phyloP scores from a whole-genome alignment of 2,329 filamentous ascomycete genomes.

The Alternaria dauci region DNA sequence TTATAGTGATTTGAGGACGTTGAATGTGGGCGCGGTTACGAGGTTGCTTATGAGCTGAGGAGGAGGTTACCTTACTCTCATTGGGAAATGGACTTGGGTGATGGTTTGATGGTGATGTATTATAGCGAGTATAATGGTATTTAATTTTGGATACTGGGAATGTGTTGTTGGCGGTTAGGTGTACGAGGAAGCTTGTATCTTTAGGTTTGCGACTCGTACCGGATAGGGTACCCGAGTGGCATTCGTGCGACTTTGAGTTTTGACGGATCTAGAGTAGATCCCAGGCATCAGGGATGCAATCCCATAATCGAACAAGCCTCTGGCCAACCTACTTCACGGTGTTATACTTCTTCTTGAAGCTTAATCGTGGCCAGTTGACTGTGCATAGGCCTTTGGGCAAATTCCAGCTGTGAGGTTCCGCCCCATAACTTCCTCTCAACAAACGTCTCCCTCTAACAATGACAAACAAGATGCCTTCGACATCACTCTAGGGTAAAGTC shows the following conservation, averaged over 20 bases:
- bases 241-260: too few relatives aligned
- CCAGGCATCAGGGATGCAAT: too few relatives aligned
- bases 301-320: not conserved
- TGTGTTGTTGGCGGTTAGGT: too few relatives aligned
- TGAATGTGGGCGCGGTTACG: constrained; percentile 71
- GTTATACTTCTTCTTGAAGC: not conserved
- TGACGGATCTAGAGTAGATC: too few relatives aligned
- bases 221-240: too few relatives aligned
- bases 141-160: too few relatives aligned
- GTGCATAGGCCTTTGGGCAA: not conserved
- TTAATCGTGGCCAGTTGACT: not conserved
- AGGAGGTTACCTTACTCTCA: not conserved
- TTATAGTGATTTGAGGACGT: constrained; percentile 69
- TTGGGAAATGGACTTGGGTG: too few relatives aligned
- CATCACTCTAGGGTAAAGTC: not conserved
- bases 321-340: not conserved
- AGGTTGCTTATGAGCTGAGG: constrained; percentile 65
- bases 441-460: not conserved
- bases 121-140: too few relatives aligned
- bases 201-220: too few relatives aligned
- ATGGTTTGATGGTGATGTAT: too few relatives aligned
- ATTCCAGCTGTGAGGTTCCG: not conserved
- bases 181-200: too few relatives aligned
- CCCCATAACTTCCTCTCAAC: not conserved
- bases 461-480: not conserved